phyloP scores from a whole-genome alignment of 345 rosid genomes.

The Eucalyptus pauciflora region DNA sequence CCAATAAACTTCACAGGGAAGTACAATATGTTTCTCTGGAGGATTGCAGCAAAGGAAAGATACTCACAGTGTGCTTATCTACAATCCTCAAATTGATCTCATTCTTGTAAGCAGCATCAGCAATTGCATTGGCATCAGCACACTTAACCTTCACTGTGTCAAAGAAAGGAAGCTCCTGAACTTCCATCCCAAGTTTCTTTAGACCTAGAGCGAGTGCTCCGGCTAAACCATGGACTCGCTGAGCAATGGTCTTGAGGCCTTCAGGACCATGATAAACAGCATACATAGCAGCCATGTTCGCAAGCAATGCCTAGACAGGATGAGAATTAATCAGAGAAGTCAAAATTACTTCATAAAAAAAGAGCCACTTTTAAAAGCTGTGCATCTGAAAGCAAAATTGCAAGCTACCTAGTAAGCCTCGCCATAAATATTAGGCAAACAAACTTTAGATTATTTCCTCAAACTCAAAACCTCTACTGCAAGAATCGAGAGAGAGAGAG shows the following conservation, averaged over 20 bases:
- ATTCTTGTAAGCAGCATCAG: conserved; percentile 60
- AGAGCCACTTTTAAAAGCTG: background rate
- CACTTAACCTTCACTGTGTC: conserved; percentile 91
- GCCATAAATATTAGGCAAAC: background rate
- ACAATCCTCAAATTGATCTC: conserved; percentile 77
- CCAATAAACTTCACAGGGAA: background rate
- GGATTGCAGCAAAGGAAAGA: background rate
- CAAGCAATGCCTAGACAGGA: conserved; percentile 72
- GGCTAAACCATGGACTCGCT: conserved; percentile 94
- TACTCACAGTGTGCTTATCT: conserved; percentile 73
- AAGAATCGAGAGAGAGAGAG: background rate
- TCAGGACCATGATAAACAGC: conserved; percentile 97
- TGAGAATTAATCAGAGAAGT: background rate
- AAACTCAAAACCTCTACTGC: background rate
- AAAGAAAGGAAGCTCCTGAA: conserved; percentile 79
- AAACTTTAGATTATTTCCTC: background rate
- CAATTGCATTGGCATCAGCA: conserved; percentile 67
- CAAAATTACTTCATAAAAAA: background rate
- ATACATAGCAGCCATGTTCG: conserved; percentile 98
- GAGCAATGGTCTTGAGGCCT: conserved; percentile 75
- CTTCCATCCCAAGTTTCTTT: conserved; percentile 86
- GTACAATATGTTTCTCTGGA: background rate
- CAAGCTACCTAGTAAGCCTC: background rate
- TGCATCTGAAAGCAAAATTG: background rate
- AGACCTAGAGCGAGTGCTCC: conserved; percentile 72